Evolutionary conservation across 2,329 filamentous ascomycete genomes (phyloP), one percentile per base, ranked within the genome.

Genomic region (Ceratocystis cubensis): DNA sequence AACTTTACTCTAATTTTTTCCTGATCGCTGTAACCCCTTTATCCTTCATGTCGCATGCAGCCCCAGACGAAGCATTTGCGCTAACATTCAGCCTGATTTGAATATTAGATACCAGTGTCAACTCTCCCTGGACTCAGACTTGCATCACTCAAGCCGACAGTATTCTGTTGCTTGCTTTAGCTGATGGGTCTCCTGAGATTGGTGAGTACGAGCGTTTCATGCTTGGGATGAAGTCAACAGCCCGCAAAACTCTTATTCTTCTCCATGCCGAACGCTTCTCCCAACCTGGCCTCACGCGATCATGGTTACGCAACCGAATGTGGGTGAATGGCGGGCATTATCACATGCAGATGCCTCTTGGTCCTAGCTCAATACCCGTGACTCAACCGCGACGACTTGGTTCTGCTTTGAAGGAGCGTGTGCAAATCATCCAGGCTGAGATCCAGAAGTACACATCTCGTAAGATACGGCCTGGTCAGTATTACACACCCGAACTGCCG

Each of bases 301-400:
- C 88, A 41, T 99, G 94, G 94, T 78, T 99, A 15, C 85, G 87
- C 69, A 96, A 96, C 72, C 87, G 94, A 1, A 86, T 96, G 69
- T 99, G 94, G 94, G 94, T 99, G 75, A 99, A 97, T 70, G 94
- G 94, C 17, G 93, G 93, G 4, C 95, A 99, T 74, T 94, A 96
- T 73, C 94, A 99, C 71, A 89, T 99, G 13, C 94, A 99, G 72
- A 97, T 99, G 94, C 67, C 67, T 33, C 48, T 68, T 46, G 25
- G 45, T 46, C 41, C 66, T n/a, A 53, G 37, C 33, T 25, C 64
- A 25, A 65, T 68, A 44, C 66, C 66, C 15, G 64, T 64, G 61
- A 65, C 64, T 37, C 66, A 68, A 46, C 82, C 84, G 1, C 90
- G 91, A 71, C 87, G 88, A 64, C 87, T 96, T 17, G 91, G 93